Evolutionary conservation across 208 protist genomes (phyloP), one percentile per base, ranked within the genome.

Genomic region (Crithidia thermophila): DNA sequence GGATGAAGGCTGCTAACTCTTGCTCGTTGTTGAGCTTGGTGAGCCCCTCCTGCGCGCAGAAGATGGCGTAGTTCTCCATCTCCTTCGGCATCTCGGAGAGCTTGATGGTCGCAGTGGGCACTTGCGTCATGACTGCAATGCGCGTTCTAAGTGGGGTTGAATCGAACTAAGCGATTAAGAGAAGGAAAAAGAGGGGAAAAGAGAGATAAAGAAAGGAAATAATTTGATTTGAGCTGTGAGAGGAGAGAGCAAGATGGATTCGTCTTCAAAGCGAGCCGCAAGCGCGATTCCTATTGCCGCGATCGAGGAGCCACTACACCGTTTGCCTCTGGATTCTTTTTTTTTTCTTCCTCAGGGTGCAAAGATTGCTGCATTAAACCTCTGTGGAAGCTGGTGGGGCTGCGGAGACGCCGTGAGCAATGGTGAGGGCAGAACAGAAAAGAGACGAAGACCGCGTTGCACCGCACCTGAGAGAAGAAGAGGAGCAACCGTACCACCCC

Each of bases 1-100:
- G 99, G 69, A 99, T 98, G 79, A 98, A 97, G 3, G 95, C 93
- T 4, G 99, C 99, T 42, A 99, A 98, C 74, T 99, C 99, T 70
- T 99, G 99, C 70, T 99, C 98, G 43, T 98, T 98, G 79, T 98
- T 99, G 82, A 96, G 93, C 64, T 99, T 98, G 52, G 98, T 98
- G 8, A 99, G 81, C 5, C 99, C 98, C 65, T 98, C 87, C 30
- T 95, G 98, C 10, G 99, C 98, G 53, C 88, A 95, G 34, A 99
- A 94, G 59, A 99, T 94, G 34, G 99, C 99, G 65, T 99, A 98
- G 73, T 98, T 97, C 85, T 99, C 91, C 87, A 98, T 98, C 51
- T 98, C 88, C 72, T 98, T 95, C 16, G 88, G 68, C 96, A 99
- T 98, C 68, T 98, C 96, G 40, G 90, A 88, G 37, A 96, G 84